Conservation (phyloP, 2,329 filamentous ascomycete species). For the Cylindrodendrum hubeiense region DNA sequence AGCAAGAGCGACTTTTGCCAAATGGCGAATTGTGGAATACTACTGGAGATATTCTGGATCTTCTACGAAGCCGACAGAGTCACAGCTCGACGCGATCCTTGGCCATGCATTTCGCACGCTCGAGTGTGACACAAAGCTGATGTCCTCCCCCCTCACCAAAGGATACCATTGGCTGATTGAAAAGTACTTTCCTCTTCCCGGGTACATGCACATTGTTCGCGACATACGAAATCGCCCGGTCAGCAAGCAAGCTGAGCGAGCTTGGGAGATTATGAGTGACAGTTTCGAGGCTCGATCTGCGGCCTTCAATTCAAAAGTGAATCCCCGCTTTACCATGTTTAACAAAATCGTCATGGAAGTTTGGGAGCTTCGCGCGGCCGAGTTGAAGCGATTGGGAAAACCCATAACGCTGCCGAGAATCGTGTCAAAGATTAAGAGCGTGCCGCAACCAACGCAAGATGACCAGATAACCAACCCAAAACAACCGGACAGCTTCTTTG, state of each 20-base stretch:
- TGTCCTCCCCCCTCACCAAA: conserved; percentile 44
- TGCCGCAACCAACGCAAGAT: not conserved
- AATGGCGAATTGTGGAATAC: conserved; percentile 62
- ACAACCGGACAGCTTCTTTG: not conserved
- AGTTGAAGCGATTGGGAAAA: not conserved
- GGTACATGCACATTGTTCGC: conserved; percentile 55
- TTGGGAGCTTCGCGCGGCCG: conserved; percentile 10
- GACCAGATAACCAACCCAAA: not conserved
- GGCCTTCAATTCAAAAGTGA: not conserved
- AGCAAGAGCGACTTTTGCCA: conserved; percentile 58
- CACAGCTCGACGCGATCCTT: conserved; percentile 46
- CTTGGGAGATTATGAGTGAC: conserved; percentile 49
- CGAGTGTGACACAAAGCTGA: conserved; percentile 52
- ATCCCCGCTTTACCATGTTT: conserved; percentile 4
- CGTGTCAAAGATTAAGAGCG: not conserved
- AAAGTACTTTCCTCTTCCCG: conserved; percentile 55
- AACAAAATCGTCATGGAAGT: conserved; percentile 2
- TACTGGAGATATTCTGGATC: conserved; percentile 49
- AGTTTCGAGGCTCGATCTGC: conserved; percentile 44
- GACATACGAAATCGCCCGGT: conserved; percentile 45
- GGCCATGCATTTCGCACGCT: conserved; percentile 50
- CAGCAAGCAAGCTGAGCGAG: conserved; percentile 39
- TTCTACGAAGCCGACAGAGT: conserved; percentile 40
- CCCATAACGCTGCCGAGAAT: not conserved
- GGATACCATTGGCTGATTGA: conserved; percentile 54